Base-by-base conservation (phyloP, 2,329 filamentous ascomycete species). In the Stemphylium lycopersici region DNA sequence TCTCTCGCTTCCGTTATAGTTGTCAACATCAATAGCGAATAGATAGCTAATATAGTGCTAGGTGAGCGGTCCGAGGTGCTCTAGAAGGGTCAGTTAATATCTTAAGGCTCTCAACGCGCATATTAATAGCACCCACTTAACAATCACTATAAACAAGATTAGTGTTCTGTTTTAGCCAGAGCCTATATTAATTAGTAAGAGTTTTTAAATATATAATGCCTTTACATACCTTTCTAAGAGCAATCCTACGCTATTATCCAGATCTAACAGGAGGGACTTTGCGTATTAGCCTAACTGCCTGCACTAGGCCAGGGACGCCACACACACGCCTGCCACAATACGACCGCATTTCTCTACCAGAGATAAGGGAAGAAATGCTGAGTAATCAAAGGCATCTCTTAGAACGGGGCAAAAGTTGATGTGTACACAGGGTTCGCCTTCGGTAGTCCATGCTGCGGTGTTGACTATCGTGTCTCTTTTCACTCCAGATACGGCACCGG, bases 171-270 rank as follows among this genome's bases (percentile, higher is more conserved):
- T 11, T 43, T 13, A 13, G 40, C 40, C 15, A 43, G 40, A 43
- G 29, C 26, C 40, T 43, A 32, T 2, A 43, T 43, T 20, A 26
- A 43, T 43, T 8, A 20, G 40, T 43, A 32, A 32, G 16, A 32
- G 26, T 36, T 32, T 32, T 43, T 15, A 15, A 43, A 43, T 4
- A 8, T 43, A 43, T 43, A 13, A 26, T 12, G n/a, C 26, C 26
- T 43, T 31, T 32, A 43, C n/a, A 43, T 43, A 32, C 8, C 15
- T 43, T 43, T 43, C 26, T n/a, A 43, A 43, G 29, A 43, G 22
- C 26, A 16, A 43, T 20, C n/a, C 29, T n/a, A 43, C 26, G 15
- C 29, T 32, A 32, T 32, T 29, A 32, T 43, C 40, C 11, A 43
- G 29, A 33, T 26, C n/a, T 26, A 42, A 42, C 31, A 24, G n/a